Conservation (phyloP, 768 basidiomycete species). For the Leccinum subtestaceum region DNA sequence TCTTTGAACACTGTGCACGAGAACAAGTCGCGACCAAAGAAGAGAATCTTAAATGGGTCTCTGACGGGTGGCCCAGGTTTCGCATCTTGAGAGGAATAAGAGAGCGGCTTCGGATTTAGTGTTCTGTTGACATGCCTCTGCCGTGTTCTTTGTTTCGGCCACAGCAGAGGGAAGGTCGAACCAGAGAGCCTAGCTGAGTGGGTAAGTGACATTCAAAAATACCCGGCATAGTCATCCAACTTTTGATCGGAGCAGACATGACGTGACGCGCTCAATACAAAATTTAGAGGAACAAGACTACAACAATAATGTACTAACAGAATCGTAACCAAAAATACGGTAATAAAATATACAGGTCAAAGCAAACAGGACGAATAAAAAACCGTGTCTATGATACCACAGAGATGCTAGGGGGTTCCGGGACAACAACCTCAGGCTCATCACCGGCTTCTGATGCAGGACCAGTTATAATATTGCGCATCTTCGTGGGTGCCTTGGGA, state of each 20-base stretch:
- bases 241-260: neutral
- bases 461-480: slow-evolving; percentile 58
- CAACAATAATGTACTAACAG: neutral
- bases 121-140: neutral
- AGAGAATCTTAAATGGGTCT: slow-evolving; percentile 69
- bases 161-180: neutral
- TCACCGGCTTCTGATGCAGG: slow-evolving; percentile 49
- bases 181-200: neutral
- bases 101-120: neutral
- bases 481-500: slow-evolving; percentile 58
- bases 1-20: slow-evolving; percentile 71
- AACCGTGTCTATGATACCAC: slow-evolving; percentile 15
- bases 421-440: slow-evolving; percentile 41
- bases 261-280: neutral
- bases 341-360: slow-evolving; percentile 15
- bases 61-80: neutral
- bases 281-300: neutral
- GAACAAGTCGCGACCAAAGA: slow-evolving; percentile 87
- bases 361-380: slow-evolving; percentile 7
- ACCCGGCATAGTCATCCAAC: neutral
- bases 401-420: slow-evolving; percentile 20
- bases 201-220: neutral
- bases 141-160: neutral
- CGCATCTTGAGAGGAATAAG: neutral
- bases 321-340: slow-evolving; percentile 12